Base-by-base conservation (phyloP, 202 grass and related monocot species). In the Musa balbisiana region DNA sequence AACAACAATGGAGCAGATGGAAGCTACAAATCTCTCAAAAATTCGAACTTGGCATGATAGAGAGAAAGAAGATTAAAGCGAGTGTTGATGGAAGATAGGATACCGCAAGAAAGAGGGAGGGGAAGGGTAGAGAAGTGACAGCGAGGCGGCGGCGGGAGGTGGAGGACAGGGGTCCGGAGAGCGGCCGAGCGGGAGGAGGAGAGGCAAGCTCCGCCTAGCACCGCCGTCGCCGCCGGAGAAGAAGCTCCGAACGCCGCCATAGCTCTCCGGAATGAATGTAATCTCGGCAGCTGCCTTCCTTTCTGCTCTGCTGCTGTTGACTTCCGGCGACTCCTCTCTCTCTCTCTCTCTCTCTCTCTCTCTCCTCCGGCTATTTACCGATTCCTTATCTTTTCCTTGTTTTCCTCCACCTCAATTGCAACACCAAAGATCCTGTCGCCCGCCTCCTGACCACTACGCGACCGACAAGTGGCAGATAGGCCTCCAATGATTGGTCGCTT, bases 191-290 rank as follows among this genome's bases (percentile, higher is more conserved):
- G 11, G 15, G 27, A 22, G 52, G 88, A 75, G 20, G 86, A 75
- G 53, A 97, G 73, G 73, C 88, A 86, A 13, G 88, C 84, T n/a
- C 88, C 84, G 33, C 90, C 86, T 79, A 90, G 83, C 64, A 96
- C 87, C 33, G 92, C 83, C 78, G 87, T 82, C 65, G 84, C 88
- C 84, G 84, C 92, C 81, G 84, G 78, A 78, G 90, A 80, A 65
- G 86, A 81, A 9, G 73, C 78, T 14, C 14, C 27, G 11, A 49
- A 50, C 27, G 67, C 67, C 67, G 67, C 67, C 67, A 69, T 69
- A 17, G 67, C 11, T 14, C 60, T 23, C 15, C 26, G 16, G 26
- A 49, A 49, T 10, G 15, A 10, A 26, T 12, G 23, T 10, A 23
- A 23, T 14, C 64, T 3, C 23, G 2, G 25, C 10, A 27, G 64